These are phyloP conservation scores for Suhomyces terraborum DNA, from an alignment of 1,139 yeast genomes.

Conservation along the genomic window DNA sequence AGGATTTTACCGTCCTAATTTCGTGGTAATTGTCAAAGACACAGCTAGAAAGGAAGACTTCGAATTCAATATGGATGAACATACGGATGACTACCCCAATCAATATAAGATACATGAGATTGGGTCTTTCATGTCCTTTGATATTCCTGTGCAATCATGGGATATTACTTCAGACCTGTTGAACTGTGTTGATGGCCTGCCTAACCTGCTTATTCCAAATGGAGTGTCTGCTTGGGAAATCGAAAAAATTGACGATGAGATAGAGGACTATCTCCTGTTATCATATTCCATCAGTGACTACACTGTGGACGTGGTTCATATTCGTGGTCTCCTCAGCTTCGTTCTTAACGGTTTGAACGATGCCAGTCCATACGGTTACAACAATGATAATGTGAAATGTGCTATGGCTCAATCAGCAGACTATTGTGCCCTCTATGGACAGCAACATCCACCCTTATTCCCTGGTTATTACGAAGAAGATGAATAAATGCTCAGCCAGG, in stretches of 20 bases:
- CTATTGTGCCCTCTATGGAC: slow-evolving; percentile 11
- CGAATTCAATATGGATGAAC: slow-evolving; percentile 8
- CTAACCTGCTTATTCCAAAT: slow-evolving; percentile 41
- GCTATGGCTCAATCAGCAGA: slow-evolving; percentile 13
- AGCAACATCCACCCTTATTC: slow-evolving; percentile 4
- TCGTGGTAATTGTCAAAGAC: slow-evolving; percentile 19
- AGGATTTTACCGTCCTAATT: slow-evolving; percentile 22
- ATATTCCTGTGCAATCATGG: slow-evolving; percentile 13
- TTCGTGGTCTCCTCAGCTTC: slow-evolving; percentile 7
- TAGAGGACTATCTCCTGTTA: slow-evolving; percentile 17
- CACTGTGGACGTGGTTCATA: slow-evolving; percentile 16
- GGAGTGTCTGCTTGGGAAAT: slow-evolving; percentile 37
- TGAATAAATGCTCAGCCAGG: background rate
- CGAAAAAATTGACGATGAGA: slow-evolving; percentile 6
- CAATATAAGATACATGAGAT: slow-evolving; percentile 10
- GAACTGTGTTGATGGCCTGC: slow-evolving; percentile 13
- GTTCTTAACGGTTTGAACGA: slow-evolving; percentile 5
- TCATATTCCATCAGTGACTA: slow-evolving; percentile 19
- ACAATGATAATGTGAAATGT: slow-evolving; percentile 15
- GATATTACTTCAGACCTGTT: slow-evolving; percentile 8
- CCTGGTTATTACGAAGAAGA: too few species aligned
- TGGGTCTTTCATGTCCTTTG: slow-evolving; percentile 10
- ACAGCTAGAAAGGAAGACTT: slow-evolving; percentile 1
- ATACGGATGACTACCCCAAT: slow-evolving; percentile 1
- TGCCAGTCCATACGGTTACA: slow-evolving; percentile 4